These are phyloP conservation scores for Crithidia thermophila DNA, from an alignment of 208 protist species.

Conservation along the genomic window DNA sequence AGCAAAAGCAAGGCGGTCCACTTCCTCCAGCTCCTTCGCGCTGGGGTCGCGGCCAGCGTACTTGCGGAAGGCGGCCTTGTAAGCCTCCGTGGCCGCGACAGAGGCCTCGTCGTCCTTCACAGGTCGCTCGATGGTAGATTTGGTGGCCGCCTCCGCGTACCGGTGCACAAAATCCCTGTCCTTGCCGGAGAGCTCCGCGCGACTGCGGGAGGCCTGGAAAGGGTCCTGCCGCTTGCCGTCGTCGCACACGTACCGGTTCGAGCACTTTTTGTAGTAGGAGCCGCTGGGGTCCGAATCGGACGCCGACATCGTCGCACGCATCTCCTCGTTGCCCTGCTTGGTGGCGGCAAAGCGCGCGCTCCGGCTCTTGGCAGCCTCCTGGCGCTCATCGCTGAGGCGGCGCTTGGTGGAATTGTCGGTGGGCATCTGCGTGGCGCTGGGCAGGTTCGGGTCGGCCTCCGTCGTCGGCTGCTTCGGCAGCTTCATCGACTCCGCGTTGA, in stretches of 20 bases:
- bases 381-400: conserved; percentile 4
- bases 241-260: conserved; percentile 24
- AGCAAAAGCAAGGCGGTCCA: conserved; percentile 61
- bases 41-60: conserved; percentile 75
- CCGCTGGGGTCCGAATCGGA: neutral
- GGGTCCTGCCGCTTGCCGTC: conserved; percentile 35
- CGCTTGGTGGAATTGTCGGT: conserved; percentile 38
- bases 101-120: conserved; percentile 31
- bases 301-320: conserved; percentile 10
- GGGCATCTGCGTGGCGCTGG: conserved; percentile 38
- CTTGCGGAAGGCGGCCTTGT: conserved; percentile 69
- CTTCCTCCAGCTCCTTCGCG: conserved; percentile 78
- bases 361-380: conserved; percentile 13
- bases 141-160: conserved; percentile 65
- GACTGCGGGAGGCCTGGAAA: conserved; percentile 59
- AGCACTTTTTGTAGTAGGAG: conserved; percentile 69
- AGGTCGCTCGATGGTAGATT: conserved; percentile 43
- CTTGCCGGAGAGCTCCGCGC: conserved; percentile 49
- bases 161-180: conserved; percentile 87
- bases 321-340: conserved; percentile 34
- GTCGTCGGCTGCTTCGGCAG: conserved; percentile 68
- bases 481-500: conserved; percentile 51
- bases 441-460: conserved; percentile 43
- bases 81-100: conserved; percentile 57
- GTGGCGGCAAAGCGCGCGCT: conserved; percentile 26